Base-by-base conservation (phyloP, 2,329 filamentous ascomycete species). In the Conoideocrella luteorostrata region DNA sequence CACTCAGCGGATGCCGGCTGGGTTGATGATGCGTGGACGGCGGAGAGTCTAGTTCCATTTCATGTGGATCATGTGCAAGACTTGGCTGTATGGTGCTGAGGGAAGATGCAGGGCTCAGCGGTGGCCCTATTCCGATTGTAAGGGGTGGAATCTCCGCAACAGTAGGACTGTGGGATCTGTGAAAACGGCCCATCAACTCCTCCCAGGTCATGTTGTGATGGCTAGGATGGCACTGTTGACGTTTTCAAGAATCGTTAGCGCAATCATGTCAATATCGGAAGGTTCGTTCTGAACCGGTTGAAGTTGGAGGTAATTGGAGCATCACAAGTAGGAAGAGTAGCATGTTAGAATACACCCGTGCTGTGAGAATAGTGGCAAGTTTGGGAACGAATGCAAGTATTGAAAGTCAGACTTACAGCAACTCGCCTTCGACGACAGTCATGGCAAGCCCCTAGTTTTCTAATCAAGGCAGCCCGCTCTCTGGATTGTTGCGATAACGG, bases 171-270 rank as follows among this genome's bases (percentile, higher is more conserved):
- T 72, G 68, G 32, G 72, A 70, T 45, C 70, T 68, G 59, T 68
- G 63, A 44, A 76, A 79, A 52, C 77, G 78, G 53, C 63, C 65
- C 37, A 73, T 66, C 13, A 76, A 72, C 48, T 79, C 75, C 56
- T 78, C 75, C 75, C 76, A 80, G 10, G 72, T 77, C 74, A 78
- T 74, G 50, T 73, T 73, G 50, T 78, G 76, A 56, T 80, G 77
- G 50, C 69, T 74, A 12, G 77, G 76, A 52, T 79, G 74, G 56
- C 77, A 80, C 76, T 77, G 65, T 22, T 15, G 33, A 45, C 26
- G 26, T 22, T 24, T 46, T 39, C 29, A 43, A 40, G 21, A 23
- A 12, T 13, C 17, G 10, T 13, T n/a, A n/a, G n/a, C n/a, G n/a
- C n/a, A n/a, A n/a, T n/a, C n/a, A n/a, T n/a, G n/a, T n/a, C n/a